Evolutionary conservation across 306 rosid genomes (phyloP).

Genomic region (Cucumis hystrix): DNA sequence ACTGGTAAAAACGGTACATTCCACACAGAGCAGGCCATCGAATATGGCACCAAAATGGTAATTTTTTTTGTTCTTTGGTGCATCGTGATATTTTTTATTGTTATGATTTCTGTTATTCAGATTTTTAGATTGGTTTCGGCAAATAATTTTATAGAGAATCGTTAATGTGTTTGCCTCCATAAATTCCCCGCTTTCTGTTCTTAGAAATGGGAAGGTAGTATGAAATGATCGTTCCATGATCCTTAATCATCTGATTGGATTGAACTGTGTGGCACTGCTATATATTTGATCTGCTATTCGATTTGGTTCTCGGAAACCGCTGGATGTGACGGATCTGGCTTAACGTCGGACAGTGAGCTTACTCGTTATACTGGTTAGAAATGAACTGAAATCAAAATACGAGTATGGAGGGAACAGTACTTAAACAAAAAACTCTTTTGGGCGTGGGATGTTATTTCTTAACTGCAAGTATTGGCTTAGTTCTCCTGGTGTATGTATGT

Average conservation of each 20-base stretch:
- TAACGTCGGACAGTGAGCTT: neutral
- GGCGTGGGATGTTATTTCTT: neutral
- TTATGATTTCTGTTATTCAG: neutral
- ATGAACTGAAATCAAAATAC: neutral
- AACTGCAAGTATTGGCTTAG: neutral
- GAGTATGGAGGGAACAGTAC: neutral
- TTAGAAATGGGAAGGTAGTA: neutral
- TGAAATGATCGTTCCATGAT: neutral
- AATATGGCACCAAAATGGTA: slow-evolving; percentile 98
- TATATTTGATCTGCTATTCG: neutral
- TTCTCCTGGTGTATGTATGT: neutral
- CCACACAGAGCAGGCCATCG: slow-evolving; percentile 95
- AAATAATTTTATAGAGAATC: neutral
- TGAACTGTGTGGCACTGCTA: neutral
- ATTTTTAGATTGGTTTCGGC: neutral
- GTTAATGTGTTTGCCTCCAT: neutral
- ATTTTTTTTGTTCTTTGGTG: neutral
- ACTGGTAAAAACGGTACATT: slow-evolving; percentile 94
- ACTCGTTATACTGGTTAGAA: neutral
- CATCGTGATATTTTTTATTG: neutral
- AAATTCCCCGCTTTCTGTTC: neutral
- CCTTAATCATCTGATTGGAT: neutral
- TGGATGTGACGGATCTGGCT: neutral
- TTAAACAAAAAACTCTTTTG: neutral
- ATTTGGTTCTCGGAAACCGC: neutral